These are phyloP conservation scores for Aquilaria yunnanensis DNA, from an alignment of 345 rosid species.

Conservation along the genomic window DNA sequence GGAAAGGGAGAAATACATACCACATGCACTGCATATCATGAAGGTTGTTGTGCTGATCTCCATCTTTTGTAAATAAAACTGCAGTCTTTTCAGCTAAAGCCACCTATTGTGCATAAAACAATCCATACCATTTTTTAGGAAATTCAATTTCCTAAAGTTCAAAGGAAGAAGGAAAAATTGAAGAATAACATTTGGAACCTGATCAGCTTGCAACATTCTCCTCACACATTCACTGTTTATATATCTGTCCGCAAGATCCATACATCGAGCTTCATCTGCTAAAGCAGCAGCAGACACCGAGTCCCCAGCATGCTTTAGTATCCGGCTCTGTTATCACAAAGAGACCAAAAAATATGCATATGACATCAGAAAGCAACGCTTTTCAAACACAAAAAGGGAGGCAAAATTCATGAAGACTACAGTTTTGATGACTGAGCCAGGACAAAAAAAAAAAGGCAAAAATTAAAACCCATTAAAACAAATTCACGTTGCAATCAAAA, in stretches of 20 bases:
- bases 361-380: constrained; percentile 1
- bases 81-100: constrained; percentile 91
- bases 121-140: background rate
- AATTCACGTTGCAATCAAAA: background rate
- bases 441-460: background rate
- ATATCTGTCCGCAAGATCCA: constrained; percentile 98
- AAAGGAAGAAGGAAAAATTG: constrained; percentile 3
- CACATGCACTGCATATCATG: constrained; percentile 99
- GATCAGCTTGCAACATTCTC: constrained; percentile 99
- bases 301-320: constrained; percentile 98
- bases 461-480: background rate
- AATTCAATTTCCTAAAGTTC: background rate
- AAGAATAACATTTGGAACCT: constrained; percentile 43
- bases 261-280: constrained; percentile 99
- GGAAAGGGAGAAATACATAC: constrained; percentile 36
- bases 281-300: constrained; percentile 81
- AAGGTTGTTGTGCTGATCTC: constrained; percentile 97
- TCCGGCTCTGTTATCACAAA: constrained; percentile 66
- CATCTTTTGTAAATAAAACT: constrained; percentile 90
- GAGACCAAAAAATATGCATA: background rate
- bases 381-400: background rate
- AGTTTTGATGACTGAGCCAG: too few relatives aligned
- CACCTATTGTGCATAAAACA: constrained; percentile 43
- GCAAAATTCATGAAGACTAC: background rate
- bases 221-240: constrained; percentile 94